phyloP scores from a whole-genome alignment of 371 early-diverging fungal species.

The Circinella minor region DNA sequence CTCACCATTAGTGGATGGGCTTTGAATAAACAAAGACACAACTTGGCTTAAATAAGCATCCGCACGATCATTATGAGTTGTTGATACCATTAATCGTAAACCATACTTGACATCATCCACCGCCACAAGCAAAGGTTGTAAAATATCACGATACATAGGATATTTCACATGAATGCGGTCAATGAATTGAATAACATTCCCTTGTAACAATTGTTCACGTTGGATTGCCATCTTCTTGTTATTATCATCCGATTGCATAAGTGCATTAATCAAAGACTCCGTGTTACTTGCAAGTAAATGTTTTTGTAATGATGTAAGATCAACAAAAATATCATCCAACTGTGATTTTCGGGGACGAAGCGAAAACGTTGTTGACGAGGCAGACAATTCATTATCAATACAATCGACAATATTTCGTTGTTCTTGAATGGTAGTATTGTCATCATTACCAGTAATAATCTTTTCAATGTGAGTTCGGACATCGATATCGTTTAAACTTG shows the following conservation, averaged over 20 bases:
- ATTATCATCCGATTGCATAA: conserved; percentile 36
- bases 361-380: conserved; percentile 55
- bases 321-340: conserved; percentile 75
- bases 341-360: conserved; percentile 76
- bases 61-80: conserved; percentile 28
- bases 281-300: conserved; percentile 66
- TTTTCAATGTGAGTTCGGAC: conserved; percentile 63
- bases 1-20: conserved; percentile 44
- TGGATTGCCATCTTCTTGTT: conserved; percentile 41
- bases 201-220: conserved; percentile 74
- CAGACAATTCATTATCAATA: conserved; percentile 38
- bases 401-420: conserved; percentile 22
- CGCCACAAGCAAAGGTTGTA: conserved; percentile 74
- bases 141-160: conserved; percentile 75
- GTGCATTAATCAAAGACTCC: conserved; percentile 43
- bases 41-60: conserved; percentile 45
- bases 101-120: conserved; percentile 83
- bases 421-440: conserved; percentile 50
- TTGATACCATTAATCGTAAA: conserved; percentile 60
- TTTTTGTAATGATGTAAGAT: conserved; percentile 71
- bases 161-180: conserved; percentile 62
- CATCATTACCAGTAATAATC: conserved; percentile 60
- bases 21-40: conserved; percentile 50
- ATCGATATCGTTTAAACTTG: conserved; percentile 50
- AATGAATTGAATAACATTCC: conserved; percentile 72